Conservation (phyloP, 495 filamentous ascomycete species). For the Jackrogersella multiformis region DNA sequence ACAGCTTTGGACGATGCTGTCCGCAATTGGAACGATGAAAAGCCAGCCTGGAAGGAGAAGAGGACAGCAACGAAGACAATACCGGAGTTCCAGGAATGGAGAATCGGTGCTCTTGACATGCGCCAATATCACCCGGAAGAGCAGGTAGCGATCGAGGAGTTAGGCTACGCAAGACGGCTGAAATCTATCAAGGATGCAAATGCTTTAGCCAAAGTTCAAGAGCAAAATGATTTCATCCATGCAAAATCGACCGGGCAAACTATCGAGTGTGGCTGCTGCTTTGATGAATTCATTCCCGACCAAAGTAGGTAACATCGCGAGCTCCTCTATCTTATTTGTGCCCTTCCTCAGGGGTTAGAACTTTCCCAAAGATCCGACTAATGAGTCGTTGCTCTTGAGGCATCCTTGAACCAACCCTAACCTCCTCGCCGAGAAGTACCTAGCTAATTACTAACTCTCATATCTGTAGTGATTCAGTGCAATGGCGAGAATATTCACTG, state of each 20-base stretch:
- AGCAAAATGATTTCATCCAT: slow-evolving; percentile 55
- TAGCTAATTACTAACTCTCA: neutral
- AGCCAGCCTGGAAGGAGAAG: slow-evolving; percentile 38
- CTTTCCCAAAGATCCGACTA: no score
- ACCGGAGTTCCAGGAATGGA: neutral
- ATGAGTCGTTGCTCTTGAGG: no score
- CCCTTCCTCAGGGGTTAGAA: neutral
- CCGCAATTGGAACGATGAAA: slow-evolving; percentile 16
- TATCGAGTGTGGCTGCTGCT: slow-evolving; percentile 77
- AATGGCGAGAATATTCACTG: slow-evolving; percentile 58
- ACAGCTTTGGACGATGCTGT: slow-evolving; percentile 39
- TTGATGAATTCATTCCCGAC: slow-evolving; percentile 68
- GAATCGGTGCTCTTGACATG: slow-evolving; percentile 16
- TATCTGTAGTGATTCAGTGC: slow-evolving; percentile 65
- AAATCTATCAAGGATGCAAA: slow-evolving; percentile 29
- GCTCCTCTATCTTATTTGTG: no score
- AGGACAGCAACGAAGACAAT: slow-evolving; percentile 19
- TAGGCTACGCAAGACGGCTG: slow-evolving; percentile 39
- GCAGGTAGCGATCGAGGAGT: slow-evolving; percentile 45
- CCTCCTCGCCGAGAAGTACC: no score
- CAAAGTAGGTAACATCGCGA: slow-evolving; percentile 44
- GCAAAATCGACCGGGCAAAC: slow-evolving; percentile 60
- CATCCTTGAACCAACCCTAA: no score
- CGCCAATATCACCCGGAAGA: neutral
- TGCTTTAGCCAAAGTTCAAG: slow-evolving; percentile 45